phyloP scores from a whole-genome alignment of 208 protist genomes.

The Leptomonas pyrrhocoris region DNA sequence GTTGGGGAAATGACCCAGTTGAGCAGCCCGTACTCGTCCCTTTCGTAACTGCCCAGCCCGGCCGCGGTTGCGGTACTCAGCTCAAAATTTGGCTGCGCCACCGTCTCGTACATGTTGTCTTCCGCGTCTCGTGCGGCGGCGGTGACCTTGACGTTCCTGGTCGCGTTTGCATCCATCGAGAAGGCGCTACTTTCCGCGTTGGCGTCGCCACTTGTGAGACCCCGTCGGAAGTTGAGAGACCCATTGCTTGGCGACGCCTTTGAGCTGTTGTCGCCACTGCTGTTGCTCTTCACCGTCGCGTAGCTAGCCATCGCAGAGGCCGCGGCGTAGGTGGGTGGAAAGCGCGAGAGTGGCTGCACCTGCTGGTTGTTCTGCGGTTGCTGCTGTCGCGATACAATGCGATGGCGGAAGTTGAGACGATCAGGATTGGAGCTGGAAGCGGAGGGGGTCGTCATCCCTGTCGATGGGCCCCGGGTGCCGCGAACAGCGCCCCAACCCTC shows the following conservation, averaged over 20 bases:
- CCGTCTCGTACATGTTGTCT: not conserved
- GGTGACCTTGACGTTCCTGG: not conserved
- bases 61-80: not conserved
- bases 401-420: slow-evolving; percentile 13
- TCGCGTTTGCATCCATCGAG: slow-evolving; percentile 3
- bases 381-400: slow-evolving; percentile 13
- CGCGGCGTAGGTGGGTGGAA: not conserved
- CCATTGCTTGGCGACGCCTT: not conserved
- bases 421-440: slow-evolving; percentile 6
- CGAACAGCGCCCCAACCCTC: not conserved
- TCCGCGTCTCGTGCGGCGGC: not conserved
- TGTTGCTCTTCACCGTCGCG: not conserved
- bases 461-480: not conserved
- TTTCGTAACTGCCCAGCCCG: not conserved
- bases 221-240: not conserved
- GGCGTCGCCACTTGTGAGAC: not conserved
- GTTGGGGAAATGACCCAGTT: slow-evolving; percentile 3
- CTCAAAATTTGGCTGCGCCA: not conserved
- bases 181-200: not conserved
- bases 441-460: not conserved
- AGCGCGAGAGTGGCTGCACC: slow-evolving; percentile 6
- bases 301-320: not conserved
- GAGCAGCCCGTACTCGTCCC: slow-evolving; percentile 28
- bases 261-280: not conserved
- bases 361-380: not conserved